These are phyloP conservation scores for Wickerhamomyces xylosicus DNA, from an alignment of 805 yeast species.

Conservation along the genomic window DNA sequence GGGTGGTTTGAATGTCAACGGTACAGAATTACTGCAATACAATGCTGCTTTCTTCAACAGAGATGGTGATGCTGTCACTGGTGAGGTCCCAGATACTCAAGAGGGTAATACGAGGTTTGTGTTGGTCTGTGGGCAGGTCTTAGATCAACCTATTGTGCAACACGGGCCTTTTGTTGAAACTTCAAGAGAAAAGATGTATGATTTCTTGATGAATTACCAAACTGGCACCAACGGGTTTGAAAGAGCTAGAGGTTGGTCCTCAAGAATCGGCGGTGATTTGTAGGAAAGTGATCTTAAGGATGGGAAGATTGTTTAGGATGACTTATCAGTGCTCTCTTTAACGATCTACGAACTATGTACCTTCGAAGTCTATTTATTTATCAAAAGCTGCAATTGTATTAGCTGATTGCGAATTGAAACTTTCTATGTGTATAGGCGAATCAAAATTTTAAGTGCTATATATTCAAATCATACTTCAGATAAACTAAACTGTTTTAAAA, in stretches of 20 bases:
- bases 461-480: no score
- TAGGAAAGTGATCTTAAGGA: conserved; percentile 16
- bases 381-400: no score
- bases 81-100: conserved; percentile 35
- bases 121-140: conserved; percentile 63
- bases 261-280: conserved; percentile 28
- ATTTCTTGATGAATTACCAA: conserved; percentile 69
- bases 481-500: no score
- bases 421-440: no score
- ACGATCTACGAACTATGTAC: no score
- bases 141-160: conserved; percentile 71
- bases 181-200: conserved; percentile 48
- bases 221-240: conserved; percentile 60
- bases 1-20: conserved; percentile 45
- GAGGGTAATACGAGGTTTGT: conserved; percentile 47
- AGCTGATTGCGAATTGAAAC: no score
- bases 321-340: conserved; percentile 4
- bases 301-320: conserved; percentile 7
- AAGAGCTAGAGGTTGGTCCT: conserved; percentile 49
- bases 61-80: conserved; percentile 56
- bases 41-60: conserved; percentile 54
- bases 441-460: no score
- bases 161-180: conserved; percentile 90
- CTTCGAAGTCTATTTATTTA: no score
- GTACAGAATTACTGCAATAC: conserved; percentile 30